Percentiles rank a stretch among this genome's conserved stretches.
phyloP scores from a whole-genome alignment of 2,329 filamentous ascomycete genomes.

The Calonectria ilicicola region DNA sequence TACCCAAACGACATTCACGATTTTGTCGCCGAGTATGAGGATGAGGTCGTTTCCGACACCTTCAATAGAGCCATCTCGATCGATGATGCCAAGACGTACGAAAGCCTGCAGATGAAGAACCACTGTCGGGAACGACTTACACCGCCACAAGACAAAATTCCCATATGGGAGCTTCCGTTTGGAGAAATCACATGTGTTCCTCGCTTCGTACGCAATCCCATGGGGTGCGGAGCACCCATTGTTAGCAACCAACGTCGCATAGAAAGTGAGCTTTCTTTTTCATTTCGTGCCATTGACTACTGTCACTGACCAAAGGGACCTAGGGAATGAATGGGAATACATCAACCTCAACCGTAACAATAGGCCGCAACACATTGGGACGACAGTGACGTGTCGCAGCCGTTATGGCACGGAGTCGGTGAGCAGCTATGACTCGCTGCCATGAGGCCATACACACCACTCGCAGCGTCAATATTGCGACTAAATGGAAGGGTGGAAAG shows the following conservation, averaged over 20 bases:
- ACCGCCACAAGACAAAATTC: conserved; percentile 26
- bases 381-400: neutral
- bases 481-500: neutral
- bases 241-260: conserved; percentile 27
- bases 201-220: conserved; percentile 28
- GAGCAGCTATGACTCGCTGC: neutral
- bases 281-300: neutral
- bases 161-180: conserved; percentile 17
- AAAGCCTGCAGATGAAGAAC: conserved; percentile 24
- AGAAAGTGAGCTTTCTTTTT: conserved; percentile 17
- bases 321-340: conserved; percentile 22
- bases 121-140: conserved; percentile 29
- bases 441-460: neutral
- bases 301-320: neutral
- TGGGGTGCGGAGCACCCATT: conserved; percentile 27
- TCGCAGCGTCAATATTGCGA: neutral
- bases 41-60: conserved; percentile 28
- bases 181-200: conserved; percentile 23
- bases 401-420: neutral
- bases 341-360: conserved; percentile 32
- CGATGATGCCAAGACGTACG: conserved; percentile 33
- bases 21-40: conserved; percentile 33
- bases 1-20: conserved; percentile 26
- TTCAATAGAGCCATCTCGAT: conserved; percentile 27
- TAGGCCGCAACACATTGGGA: conserved; percentile 23